A percentile compares a stretch with the other conserved stretches of the same genome.
Evolutionary conservation across 768 basidiomycete species (phyloP).

Genomic region (Lactarius hengduanensis): DNA sequence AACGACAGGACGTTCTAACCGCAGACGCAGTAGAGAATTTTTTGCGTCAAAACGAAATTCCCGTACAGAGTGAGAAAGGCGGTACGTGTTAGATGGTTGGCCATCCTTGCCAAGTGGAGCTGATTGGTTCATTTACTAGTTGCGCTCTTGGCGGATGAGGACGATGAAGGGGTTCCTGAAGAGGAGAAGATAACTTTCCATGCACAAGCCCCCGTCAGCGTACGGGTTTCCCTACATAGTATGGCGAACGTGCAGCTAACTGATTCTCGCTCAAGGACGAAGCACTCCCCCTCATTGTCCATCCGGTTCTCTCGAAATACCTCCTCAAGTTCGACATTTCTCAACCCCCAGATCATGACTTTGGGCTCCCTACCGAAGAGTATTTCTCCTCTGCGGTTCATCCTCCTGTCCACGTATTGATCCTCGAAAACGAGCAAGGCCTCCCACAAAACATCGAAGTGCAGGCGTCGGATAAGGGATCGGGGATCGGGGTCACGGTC

Average conservation of each 20-base stretch:
- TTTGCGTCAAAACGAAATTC: background rate
- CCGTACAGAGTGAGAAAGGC: constrained; percentile 8
- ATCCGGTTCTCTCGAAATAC: constrained; percentile 12
- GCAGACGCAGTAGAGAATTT: constrained; percentile 9
- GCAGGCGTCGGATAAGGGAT: background rate
- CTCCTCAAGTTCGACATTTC: constrained; percentile 12
- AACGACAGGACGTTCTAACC: constrained; percentile 5
- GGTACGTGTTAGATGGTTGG: constrained; percentile 1
- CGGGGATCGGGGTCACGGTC: constrained; percentile 3
- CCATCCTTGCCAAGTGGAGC: background rate
- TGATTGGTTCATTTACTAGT: background rate
- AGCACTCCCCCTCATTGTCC: constrained; percentile 1
- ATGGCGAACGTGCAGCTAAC: no score
- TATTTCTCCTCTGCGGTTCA: constrained; percentile 1
- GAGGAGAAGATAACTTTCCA: constrained; percentile 3
- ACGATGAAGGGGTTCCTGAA: background rate
- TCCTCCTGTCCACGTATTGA: background rate
- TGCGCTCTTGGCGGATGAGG: constrained; percentile 1
- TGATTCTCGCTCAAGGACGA: constrained; percentile 11
- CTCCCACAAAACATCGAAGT: constrained; percentile 8
- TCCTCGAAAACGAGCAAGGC: constrained; percentile 16
- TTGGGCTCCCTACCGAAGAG: constrained; percentile 14
- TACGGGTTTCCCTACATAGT: background rate
- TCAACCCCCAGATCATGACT: background rate
- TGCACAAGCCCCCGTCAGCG: background rate